Conservation (phyloP, 192 early-diverging fungal species). For the Phlyctochytrium bullatum region DNA sequence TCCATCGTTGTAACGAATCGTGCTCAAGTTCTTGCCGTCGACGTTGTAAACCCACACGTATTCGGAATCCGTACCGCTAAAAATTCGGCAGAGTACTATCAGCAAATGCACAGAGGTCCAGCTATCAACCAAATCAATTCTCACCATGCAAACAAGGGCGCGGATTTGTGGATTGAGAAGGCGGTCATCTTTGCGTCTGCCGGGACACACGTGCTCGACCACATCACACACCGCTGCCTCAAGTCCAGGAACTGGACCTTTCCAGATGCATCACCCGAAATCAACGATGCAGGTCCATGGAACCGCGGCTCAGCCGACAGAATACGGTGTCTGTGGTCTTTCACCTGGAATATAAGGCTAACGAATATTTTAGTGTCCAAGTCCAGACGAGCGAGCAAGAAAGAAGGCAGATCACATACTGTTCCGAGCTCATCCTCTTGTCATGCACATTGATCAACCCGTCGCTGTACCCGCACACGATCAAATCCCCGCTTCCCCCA, state of each 20-base stretch:
- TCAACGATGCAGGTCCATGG: background rate
- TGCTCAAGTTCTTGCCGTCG: slow-evolving; percentile 28
- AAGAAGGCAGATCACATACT: slow-evolving; percentile 35
- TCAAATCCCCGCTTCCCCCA: slow-evolving; percentile 54
- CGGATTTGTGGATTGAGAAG: slow-evolving; percentile 35
- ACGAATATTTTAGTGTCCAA: background rate
- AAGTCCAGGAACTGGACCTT: slow-evolving; percentile 44
- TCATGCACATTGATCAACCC: slow-evolving; percentile 72
- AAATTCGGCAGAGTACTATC: background rate
- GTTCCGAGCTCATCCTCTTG: slow-evolving; percentile 51
- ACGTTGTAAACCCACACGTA: slow-evolving; percentile 53
- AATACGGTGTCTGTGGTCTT: slow-evolving; percentile 62
- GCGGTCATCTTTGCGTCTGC: slow-evolving; percentile 26
- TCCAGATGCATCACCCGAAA: slow-evolving; percentile 55
- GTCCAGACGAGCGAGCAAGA: background rate
- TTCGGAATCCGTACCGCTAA: slow-evolving; percentile 45
- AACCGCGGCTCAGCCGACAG: slow-evolving; percentile 55
- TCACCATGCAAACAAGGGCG: slow-evolving; percentile 44
- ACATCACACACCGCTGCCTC: slow-evolving; percentile 15
- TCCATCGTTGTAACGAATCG: slow-evolving; percentile 46
- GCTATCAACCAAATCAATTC: too few relatives aligned
- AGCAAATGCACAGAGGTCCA: background rate
- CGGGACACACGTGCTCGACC: slow-evolving; percentile 4
- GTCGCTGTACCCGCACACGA: slow-evolving; percentile 74
- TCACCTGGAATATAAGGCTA: slow-evolving; percentile 56